A percentile compares a stretch with the other conserved stretches of the same genome.
Conservation (phyloP, 2,329 filamentous ascomycete genomes). For the Dendrostoma leiphaemia region DNA sequence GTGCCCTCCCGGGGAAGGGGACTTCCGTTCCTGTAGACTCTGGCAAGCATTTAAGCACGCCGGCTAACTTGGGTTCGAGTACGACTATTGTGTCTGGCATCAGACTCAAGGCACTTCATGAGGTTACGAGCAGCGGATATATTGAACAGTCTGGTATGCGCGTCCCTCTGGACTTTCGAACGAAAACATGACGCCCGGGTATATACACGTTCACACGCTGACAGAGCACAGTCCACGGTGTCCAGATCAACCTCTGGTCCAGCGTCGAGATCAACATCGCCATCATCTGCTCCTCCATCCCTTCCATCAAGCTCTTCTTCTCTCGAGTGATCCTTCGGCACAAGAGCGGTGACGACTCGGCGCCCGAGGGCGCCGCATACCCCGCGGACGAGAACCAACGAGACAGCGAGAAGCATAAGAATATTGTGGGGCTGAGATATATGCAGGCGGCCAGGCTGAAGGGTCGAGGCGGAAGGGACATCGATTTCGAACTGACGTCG, state of each 20-base stretch:
- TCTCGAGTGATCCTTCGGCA: conserved; percentile 35
- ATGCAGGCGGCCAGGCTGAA: background rate
- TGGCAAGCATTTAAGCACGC: too few relatives aligned
- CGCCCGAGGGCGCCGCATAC: background rate
- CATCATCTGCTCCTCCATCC: conserved; percentile 39
- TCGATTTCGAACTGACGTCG: background rate
- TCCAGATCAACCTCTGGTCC: conserved; percentile 27
- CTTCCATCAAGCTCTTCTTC: conserved; percentile 37
- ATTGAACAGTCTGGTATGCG: conserved; percentile 15
- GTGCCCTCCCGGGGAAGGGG: background rate
- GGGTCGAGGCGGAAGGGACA: too few relatives aligned
- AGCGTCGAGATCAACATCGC: conserved; percentile 30
- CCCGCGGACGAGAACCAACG: too few relatives aligned
- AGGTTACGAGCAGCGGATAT: conserved; percentile 11
- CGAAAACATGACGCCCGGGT: too few relatives aligned
- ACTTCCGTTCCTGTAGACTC: background rate
- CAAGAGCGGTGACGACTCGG: background rate
- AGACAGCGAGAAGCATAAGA: background rate
- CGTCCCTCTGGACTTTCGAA: too few relatives aligned
- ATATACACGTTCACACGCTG: background rate
- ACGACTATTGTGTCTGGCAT: conserved; percentile 22
- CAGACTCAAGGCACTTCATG: conserved; percentile 22
- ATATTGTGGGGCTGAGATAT: too few relatives aligned
- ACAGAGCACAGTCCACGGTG: conserved; percentile 15
- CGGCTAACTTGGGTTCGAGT: background rate